A percentile compares a stretch with the other conserved stretches of the same genome.
These are phyloP conservation scores for Mucor saturninus DNA, from an alignment of 371 early-diverging fungal genomes.

Conservation along the genomic window DNA sequence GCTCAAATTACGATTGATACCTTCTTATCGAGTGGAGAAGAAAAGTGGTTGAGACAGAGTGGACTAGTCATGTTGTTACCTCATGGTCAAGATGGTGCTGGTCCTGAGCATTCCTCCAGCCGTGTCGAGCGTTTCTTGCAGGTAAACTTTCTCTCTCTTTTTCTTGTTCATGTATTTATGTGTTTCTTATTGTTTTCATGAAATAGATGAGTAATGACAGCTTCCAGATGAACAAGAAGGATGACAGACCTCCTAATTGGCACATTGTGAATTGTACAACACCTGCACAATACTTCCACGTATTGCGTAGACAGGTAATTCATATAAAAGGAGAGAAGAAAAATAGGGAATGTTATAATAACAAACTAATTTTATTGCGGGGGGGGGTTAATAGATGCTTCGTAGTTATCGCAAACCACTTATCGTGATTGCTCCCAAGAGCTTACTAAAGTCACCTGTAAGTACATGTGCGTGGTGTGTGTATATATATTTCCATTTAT, in stretches of 20 bases:
- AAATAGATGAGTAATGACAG: slow-evolving; percentile 78
- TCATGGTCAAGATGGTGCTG: slow-evolving; percentile 96
- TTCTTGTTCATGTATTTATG: not conserved
- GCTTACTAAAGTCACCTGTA: slow-evolving; percentile 66
- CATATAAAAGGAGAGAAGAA: too few species aligned
- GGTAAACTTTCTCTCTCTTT: too few species aligned
- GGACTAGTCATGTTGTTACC: slow-evolving; percentile 93
- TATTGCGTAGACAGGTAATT: slow-evolving; percentile 90
- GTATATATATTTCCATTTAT: too few species aligned
- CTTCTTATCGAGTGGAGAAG: slow-evolving; percentile 86
- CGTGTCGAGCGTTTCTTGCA: slow-evolving; percentile 96
- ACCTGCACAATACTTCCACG: slow-evolving; percentile 96
- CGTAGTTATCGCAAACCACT: slow-evolving; percentile 92
- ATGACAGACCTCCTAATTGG: slow-evolving; percentile 82
- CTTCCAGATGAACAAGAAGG: slow-evolving; percentile 59
- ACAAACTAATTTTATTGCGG: too few species aligned
- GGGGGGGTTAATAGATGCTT: slow-evolving; percentile 66
- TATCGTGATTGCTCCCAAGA: slow-evolving; percentile 89
- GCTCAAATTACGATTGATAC: slow-evolving; percentile 97
- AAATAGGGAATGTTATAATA: too few species aligned
- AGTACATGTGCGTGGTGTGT: too few species aligned
- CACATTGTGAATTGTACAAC: slow-evolving; percentile 92
- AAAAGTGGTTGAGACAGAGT: slow-evolving; percentile 93
- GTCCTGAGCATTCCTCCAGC: slow-evolving; percentile 94
- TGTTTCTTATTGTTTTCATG: not conserved